Conservation (phyloP, 2,329 filamentous ascomycete genomes). For the Fusarium cyanostomum region DNA sequence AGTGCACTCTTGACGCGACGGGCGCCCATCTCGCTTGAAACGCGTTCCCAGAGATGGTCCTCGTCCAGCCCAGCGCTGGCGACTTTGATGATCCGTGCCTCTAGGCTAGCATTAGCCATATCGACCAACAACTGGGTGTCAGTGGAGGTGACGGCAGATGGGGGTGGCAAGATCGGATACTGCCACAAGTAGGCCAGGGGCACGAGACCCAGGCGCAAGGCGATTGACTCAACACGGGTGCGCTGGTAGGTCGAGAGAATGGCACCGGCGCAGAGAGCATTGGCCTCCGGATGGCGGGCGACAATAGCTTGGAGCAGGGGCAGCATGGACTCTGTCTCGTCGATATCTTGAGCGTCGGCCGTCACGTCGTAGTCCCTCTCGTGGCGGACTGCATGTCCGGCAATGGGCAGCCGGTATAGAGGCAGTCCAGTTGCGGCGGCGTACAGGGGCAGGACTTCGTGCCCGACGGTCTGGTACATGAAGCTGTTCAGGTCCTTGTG, state of each 20-base stretch:
- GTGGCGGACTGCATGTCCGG: constrained; percentile 74
- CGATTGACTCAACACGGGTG: constrained; percentile 93
- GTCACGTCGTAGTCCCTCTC: constrained; percentile 72
- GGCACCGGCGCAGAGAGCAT: constrained; percentile 89
- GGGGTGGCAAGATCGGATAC: constrained; percentile 76
- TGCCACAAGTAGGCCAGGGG: constrained; percentile 94
- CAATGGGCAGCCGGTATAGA: constrained; percentile 82
- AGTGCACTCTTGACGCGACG: constrained; percentile 62
- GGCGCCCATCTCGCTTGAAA: constrained; percentile 66
- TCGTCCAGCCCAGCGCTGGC: constrained; percentile 90
- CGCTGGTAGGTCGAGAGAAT: constrained; percentile 96
- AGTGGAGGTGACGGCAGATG: constrained; percentile 46
- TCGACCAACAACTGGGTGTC: constrained; percentile 75
- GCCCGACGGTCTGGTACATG: constrained; percentile 99
- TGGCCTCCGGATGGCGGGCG: constrained; percentile 77
- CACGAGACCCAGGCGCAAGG: constrained; percentile 80
- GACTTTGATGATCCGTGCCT: constrained; percentile 94
- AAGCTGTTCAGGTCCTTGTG: constrained; percentile 84
- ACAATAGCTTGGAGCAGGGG: constrained; percentile 76
- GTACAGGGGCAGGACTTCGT: constrained; percentile 87
- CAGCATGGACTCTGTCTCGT: constrained; percentile 91
- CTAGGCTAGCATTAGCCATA: constrained; percentile 80
- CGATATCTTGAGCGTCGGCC: constrained; percentile 51
- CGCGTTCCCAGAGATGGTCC: constrained; percentile 80
- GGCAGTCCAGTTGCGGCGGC: constrained; percentile 80